Percentiles rank a stretch among this genome's conserved stretches.
Conservation (phyloP, 1,139 yeast genomes). For the Yamadazyma siamensis region DNA sequence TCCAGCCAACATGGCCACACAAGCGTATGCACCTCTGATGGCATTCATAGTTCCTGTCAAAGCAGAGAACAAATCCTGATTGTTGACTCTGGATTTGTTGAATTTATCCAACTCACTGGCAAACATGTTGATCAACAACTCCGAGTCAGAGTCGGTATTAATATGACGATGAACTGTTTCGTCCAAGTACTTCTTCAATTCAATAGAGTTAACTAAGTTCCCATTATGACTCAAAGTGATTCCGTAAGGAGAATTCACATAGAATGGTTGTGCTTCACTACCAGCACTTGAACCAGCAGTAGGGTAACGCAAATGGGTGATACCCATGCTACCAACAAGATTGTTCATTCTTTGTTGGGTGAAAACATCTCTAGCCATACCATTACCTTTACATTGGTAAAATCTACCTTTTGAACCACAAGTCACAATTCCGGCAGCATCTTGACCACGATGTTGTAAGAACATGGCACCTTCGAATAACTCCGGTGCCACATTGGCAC, state of each 20-base stretch:
- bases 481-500: conserved; percentile 77
- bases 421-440: conserved; percentile 98
- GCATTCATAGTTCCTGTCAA: conserved; percentile 73
- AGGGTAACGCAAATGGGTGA: conserved; percentile 93
- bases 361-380: conserved; percentile 98
- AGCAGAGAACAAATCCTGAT: conserved; percentile 84
- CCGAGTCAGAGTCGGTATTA: conserved; percentile 95
- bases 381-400: conserved; percentile 97
- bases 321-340: conserved; percentile 90
- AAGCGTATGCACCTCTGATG: conserved; percentile 94
- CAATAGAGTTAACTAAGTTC: conserved; percentile 82
- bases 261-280: conserved; percentile 97
- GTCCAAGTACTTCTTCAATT: conserved; percentile 75
- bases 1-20: conserved; percentile 93
- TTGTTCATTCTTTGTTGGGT: conserved; percentile 76
- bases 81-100: conserved; percentile 90
- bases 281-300: conserved; percentile 98
- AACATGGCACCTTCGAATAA: conserved; percentile 90
- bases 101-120: conserved; percentile 90
- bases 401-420: conserved; percentile 92
- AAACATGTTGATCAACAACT: conserved; percentile 80
- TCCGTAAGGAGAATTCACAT: conserved; percentile 96
- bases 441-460: conserved; percentile 97
- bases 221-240: conserved; percentile 90
- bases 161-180: conserved; percentile 95